Evolutionary conservation across 2,329 filamentous ascomycete genomes (phyloP).

Genomic region (Chaetomium globosum): DNA sequence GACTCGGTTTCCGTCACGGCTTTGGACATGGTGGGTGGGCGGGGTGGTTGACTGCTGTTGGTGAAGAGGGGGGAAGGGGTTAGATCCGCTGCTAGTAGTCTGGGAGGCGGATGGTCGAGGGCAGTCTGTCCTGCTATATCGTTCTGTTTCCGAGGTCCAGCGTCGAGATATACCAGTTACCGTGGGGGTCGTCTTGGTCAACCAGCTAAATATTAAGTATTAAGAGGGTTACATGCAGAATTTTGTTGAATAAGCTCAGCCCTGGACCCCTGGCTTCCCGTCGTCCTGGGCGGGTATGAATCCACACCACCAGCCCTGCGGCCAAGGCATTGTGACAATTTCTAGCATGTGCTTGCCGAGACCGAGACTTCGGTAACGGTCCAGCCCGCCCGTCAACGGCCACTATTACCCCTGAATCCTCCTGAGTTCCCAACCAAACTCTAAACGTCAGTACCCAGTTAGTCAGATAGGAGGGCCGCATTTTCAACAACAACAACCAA

Average conservation of each 20-base stretch:
- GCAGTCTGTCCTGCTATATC: neutral
- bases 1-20: conserved; percentile 17
- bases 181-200: neutral
- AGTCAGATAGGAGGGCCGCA: neutral
- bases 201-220: neutral
- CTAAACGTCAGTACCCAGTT: neutral
- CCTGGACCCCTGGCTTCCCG: conserved; percentile 14
- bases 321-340: neutral
- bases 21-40: conserved; percentile 14
- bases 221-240: neutral
- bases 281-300: neutral
- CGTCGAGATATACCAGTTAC: neutral
- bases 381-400: no score
- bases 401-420: neutral
- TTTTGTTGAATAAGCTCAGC: conserved; percentile 19
- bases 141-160: neutral
- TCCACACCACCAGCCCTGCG: conserved; percentile 10
- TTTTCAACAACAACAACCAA: neutral
- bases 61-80: neutral
- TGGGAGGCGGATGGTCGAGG: neutral
- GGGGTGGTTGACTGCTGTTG: neutral
- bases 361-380: neutral
- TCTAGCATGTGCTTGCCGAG: conserved; percentile 14
- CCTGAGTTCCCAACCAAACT: neutral
- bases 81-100: neutral